These are phyloP conservation scores for Syzygium malaccense DNA, from an alignment of 441 rosid genomes.

Conservation along the genomic window DNA sequence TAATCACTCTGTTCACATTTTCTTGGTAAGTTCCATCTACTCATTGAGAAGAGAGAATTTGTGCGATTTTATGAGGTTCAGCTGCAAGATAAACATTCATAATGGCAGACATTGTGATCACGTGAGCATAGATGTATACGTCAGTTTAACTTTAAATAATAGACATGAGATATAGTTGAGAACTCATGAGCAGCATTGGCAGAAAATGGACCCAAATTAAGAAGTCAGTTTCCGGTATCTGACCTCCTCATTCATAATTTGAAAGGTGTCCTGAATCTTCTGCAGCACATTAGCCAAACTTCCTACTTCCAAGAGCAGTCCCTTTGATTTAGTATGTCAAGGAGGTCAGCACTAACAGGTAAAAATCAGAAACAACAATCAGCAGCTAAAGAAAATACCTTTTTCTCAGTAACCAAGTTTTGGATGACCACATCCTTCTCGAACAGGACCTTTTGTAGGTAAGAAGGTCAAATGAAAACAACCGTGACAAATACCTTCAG, in stretches of 20 bases:
- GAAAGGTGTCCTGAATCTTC: conserved; percentile 52
- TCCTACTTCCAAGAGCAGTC: conserved; percentile 49
- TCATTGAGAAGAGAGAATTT: not conserved
- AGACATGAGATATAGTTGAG: not conserved
- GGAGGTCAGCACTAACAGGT: not conserved
- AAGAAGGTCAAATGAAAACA: conserved; percentile 42
- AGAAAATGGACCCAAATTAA: not conserved
- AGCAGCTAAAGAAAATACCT: conserved; percentile 32
- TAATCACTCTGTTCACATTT: not conserved
- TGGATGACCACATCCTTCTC: conserved; percentile 55
- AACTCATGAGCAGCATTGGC: not conserved
- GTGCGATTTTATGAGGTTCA: not conserved
- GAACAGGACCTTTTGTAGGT: conserved; percentile 63
- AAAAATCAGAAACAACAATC: conserved; percentile 3
- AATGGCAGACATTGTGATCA: not conserved
- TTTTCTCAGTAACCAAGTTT: conserved; percentile 57
- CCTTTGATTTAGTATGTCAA: conserved; percentile 24
- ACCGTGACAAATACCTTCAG: conserved; percentile 7
- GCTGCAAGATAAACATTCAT: not conserved
- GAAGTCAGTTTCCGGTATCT: conserved; percentile 7
- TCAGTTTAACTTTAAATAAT: not conserved
- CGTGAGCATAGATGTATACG: not conserved
- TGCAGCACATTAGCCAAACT: conserved; percentile 39
- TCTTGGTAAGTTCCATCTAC: not conserved
- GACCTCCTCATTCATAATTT: conserved; percentile 64